Percentiles rank a stretch among this genome's conserved stretches.
phyloP scores from a whole-genome alignment of 257 asterid genomes.

The Penstemon davidsonii region DNA sequence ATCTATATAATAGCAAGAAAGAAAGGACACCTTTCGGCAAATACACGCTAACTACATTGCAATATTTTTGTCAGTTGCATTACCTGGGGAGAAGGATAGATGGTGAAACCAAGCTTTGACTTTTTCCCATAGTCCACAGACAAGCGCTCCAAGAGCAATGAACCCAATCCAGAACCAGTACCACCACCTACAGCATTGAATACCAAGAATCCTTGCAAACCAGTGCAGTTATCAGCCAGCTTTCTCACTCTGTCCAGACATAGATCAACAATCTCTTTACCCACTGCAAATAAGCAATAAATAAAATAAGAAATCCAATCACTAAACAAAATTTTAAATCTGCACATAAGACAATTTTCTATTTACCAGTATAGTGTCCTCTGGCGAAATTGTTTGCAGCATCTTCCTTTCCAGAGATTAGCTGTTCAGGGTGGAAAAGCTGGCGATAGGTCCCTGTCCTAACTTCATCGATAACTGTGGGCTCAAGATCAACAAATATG shows the following conservation, averaged over 20 bases:
- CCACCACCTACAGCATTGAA: slow-evolving; percentile 93
- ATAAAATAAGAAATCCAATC: background rate
- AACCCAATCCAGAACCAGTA: slow-evolving; percentile 93
- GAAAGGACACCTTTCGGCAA: too few relatives aligned
- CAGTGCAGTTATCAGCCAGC: slow-evolving; percentile 92
- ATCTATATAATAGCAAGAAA: too few relatives aligned
- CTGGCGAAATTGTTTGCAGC: slow-evolving; percentile 93
- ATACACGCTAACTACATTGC: background rate
- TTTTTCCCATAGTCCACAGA: slow-evolving; percentile 87
- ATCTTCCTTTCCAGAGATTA: slow-evolving; percentile 92
- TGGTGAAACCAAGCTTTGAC: slow-evolving; percentile 91
- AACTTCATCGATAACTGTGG: slow-evolving; percentile 88
- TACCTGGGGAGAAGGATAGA: slow-evolving; percentile 91
- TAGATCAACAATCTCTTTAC: slow-evolving; percentile 82
- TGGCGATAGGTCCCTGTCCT: slow-evolving; percentile 80
- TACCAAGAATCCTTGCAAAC: slow-evolving; percentile 88
- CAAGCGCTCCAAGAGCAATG: slow-evolving; percentile 78
- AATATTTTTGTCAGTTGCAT: slow-evolving; percentile 13
- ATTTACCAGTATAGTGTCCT: slow-evolving; percentile 82
- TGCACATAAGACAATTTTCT: background rate
- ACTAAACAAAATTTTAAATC: background rate
- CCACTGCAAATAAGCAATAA: slow-evolving; percentile 48
- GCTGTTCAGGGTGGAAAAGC: slow-evolving; percentile 96
- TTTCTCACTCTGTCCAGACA: slow-evolving; percentile 87
- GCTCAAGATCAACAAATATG: slow-evolving; percentile 86